These are phyloP conservation scores for Strigomonas galati DNA, from an alignment of 208 protist species.

Conservation along the genomic window DNA sequence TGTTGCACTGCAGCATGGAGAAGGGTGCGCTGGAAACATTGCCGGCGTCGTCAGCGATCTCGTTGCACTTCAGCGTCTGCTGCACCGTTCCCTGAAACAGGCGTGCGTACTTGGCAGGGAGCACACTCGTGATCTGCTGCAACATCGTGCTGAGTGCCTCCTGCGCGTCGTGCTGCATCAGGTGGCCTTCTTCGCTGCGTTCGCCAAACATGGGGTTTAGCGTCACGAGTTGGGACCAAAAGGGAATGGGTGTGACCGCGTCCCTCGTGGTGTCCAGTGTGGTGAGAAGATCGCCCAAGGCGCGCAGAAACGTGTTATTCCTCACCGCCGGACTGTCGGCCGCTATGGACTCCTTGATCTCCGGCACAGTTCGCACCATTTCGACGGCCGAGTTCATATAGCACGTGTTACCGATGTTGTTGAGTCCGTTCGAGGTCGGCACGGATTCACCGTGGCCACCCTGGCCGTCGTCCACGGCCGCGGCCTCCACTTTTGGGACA, in stretches of 20 bases:
- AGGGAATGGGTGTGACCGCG: conserved; percentile 34
- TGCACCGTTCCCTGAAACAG: conserved; percentile 54
- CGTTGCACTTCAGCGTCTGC: conserved; percentile 44
- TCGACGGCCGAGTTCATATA: conserved; percentile 88
- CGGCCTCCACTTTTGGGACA: conserved; percentile 23
- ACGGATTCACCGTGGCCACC: conserved; percentile 18
- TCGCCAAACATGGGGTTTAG: conserved; percentile 61
- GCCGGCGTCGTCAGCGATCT: conserved; percentile 27
- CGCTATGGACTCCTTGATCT: conserved; percentile 41
- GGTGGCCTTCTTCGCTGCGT: conserved; percentile 46
- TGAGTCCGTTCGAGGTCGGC: conserved; percentile 41
- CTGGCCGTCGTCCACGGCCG: conserved; percentile 4
- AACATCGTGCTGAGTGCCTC: conserved; percentile 68
- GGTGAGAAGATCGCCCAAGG: conserved; percentile 39
- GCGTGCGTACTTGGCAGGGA: conserved; percentile 32
- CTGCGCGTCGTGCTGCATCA: conserved; percentile 88
- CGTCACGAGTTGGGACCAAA: conserved; percentile 50
- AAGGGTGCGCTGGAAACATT: conserved; percentile 40
- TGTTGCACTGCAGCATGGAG: conserved; percentile 83
- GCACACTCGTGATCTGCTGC: conserved; percentile 23
- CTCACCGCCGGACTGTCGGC: conserved; percentile 14
- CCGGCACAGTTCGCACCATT: conserved; percentile 75
- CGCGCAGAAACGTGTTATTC: conserved; percentile 33
- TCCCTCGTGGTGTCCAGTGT: conserved; percentile 35
- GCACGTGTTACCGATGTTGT: conserved; percentile 87